phyloP scores from a whole-genome alignment of 1,284 basidiomycete genomes.

The Rhodotorula sp. region DNA sequence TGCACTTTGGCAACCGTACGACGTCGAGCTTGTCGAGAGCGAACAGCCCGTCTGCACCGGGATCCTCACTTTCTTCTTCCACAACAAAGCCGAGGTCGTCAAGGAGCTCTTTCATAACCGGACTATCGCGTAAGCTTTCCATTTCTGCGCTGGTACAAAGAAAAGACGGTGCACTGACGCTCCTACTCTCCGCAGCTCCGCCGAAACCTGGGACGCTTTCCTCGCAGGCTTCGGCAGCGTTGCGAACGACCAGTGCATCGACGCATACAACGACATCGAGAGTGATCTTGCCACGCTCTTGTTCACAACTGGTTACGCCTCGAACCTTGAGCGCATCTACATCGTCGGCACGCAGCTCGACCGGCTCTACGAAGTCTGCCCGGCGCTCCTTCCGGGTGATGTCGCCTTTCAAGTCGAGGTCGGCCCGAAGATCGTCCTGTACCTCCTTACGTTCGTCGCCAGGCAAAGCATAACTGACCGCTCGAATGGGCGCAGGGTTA shows the following conservation, averaged over 20 bases:
- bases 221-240: background rate
- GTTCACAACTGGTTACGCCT: background rate
- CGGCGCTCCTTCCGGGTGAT: background rate
- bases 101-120: background rate
- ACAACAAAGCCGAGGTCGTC: background rate
- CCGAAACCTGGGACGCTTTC: background rate
- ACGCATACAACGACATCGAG: background rate
- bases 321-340: background rate
- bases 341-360: background rate
- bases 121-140: background rate
- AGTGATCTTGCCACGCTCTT: background rate
- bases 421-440: background rate
- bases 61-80: background rate
- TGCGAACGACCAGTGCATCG: background rate
- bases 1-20: too few relatives aligned
- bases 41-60: background rate
- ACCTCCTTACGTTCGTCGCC: background rate
- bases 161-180: background rate
- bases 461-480: background rate
- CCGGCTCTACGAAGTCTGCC: background rate
- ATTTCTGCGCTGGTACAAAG: too few relatives aligned
- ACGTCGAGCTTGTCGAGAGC: background rate
- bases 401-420: background rate
- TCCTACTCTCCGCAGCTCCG: background rate
- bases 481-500: background rate